These are phyloP conservation scores for Termitomyces sp. DNA, from an alignment of 768 basidiomycete species.

Conservation along the genomic window DNA sequence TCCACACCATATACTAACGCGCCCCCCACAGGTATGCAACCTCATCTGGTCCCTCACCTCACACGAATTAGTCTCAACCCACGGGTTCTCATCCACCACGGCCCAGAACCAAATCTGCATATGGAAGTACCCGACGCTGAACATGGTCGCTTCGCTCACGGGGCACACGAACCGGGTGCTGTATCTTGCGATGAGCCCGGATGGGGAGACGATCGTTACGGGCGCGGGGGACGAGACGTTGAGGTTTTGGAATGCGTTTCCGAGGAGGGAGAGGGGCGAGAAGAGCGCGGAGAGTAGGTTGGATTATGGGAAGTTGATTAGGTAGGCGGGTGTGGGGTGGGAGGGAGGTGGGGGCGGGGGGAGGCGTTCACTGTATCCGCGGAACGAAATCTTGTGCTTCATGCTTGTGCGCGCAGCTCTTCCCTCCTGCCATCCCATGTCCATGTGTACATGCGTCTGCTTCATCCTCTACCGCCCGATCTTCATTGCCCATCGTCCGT, in stretches of 20 bases:
- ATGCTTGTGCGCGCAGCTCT: neutral
- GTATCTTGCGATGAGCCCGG: constrained; percentile 96
- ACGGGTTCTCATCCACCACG: constrained; percentile 91
- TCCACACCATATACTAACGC: no score
- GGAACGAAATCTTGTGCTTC: neutral
- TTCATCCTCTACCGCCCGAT: no score
- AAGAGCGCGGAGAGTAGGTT: constrained; percentile 50
- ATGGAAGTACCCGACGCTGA: constrained; percentile 91
- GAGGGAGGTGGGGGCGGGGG: no score
- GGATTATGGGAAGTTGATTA: constrained; percentile 52
- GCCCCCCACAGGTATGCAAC: constrained; percentile 77
- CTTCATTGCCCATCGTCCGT: no score
- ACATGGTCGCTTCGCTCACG: constrained; percentile 92
- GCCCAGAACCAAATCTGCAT: constrained; percentile 97
- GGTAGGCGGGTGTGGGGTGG: no score
- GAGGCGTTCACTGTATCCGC: no score
- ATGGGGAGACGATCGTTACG: constrained; percentile 97
- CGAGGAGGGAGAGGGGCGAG: constrained; percentile 61
- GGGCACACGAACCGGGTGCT: constrained; percentile 95
- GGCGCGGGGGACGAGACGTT: constrained; percentile 98
- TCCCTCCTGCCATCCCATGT: no score
- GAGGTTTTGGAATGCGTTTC: constrained; percentile 97
- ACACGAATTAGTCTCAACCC: constrained; percentile 96
- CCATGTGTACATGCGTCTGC: no score
- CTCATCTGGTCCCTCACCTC: constrained; percentile 95